A percentile compares a stretch with the other conserved stretches of the same genome.
Conservation (phyloP, 257 asterid genomes). For the Solanum sparsipilum region DNA sequence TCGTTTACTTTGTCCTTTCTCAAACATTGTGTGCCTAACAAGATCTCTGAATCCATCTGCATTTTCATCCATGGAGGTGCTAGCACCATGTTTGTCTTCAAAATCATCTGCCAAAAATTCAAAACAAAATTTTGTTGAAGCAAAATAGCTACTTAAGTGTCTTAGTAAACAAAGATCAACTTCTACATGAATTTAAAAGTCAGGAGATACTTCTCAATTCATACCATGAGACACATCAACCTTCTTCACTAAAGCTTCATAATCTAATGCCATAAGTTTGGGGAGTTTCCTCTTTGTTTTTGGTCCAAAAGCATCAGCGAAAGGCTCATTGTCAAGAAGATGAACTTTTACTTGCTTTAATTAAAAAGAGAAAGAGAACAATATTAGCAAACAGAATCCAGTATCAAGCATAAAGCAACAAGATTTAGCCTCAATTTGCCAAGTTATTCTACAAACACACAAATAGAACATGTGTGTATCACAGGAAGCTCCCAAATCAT, state of each 20-base stretch:
- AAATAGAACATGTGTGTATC: not conserved
- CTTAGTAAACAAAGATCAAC: not conserved
- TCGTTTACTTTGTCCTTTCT: conserved; percentile 97
- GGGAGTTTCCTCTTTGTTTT: conserved; percentile 86
- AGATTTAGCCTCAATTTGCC: not conserved
- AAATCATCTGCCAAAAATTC: conserved; percentile 37
- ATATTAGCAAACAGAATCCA: not conserved
- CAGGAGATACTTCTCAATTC: conserved; percentile 6
- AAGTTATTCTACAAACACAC: not conserved
- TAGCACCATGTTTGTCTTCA: conserved; percentile 61
- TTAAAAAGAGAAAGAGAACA: not conserved
- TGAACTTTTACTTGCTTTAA: conserved; percentile 88
- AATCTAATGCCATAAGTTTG: conserved; percentile 56
- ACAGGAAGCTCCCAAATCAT: not conserved
- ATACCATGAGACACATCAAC: conserved; percentile 94
- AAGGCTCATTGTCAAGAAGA: conserved; percentile 84
- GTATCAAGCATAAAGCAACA: not conserved
- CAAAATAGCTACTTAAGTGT: not conserved
- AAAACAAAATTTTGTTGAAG: not conserved
- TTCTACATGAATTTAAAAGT: not conserved
- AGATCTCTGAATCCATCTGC: conserved; percentile 85
- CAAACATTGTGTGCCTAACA: conserved; percentile 87
- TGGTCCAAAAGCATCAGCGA: conserved; percentile 83
- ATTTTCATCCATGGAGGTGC: conserved; percentile 51
- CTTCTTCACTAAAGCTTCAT: conserved; percentile 59